Conservation (phyloP, 2,329 filamentous ascomycete genomes). For the Arthrobotrys conoides region DNA sequence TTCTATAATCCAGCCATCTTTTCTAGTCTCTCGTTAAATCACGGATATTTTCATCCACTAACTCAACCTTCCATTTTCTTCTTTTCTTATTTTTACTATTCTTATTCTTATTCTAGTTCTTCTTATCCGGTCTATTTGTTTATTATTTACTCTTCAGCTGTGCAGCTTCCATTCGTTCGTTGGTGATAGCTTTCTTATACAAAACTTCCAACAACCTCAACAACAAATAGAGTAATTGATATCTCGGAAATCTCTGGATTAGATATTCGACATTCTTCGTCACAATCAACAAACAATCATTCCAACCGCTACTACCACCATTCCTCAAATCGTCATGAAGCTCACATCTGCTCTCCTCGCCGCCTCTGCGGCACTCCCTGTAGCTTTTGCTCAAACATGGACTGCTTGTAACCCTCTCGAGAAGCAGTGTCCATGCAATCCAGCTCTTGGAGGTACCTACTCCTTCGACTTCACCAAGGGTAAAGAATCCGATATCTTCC, state of each 20-base stretch:
- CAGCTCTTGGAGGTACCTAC: conserved; percentile 63
- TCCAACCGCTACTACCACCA: background rate
- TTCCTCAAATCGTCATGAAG: conserved; percentile 40
- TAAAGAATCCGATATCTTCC: conserved; percentile 68
- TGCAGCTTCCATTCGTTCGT: conserved; percentile 26
- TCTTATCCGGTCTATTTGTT: conserved; percentile 27
- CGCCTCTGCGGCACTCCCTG: conserved; percentile 63
- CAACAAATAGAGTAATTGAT: too few species aligned
- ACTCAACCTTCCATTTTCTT: conserved; percentile 17
- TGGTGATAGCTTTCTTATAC: conserved; percentile 31
- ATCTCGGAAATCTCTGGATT: conserved; percentile 37
- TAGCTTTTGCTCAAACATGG: conserved; percentile 76
- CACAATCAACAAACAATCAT: conserved; percentile 10
- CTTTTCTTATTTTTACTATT: conserved; percentile 26
- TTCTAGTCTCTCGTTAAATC: conserved; percentile 56
- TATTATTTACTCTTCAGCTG: conserved; percentile 28
- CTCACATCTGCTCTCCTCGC: conserved; percentile 53
- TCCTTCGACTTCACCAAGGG: conserved; percentile 53
- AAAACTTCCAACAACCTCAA: too few species aligned
- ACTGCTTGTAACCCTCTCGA: conserved; percentile 84
- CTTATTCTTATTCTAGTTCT: too few species aligned
- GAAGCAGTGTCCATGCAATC: conserved; percentile 64
- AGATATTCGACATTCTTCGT: conserved; percentile 34
- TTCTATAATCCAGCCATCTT: conserved; percentile 32
- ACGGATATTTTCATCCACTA: conserved; percentile 47